Conservation (phyloP, 306 rosid genomes). For the Casuarina equisetifolia region DNA sequence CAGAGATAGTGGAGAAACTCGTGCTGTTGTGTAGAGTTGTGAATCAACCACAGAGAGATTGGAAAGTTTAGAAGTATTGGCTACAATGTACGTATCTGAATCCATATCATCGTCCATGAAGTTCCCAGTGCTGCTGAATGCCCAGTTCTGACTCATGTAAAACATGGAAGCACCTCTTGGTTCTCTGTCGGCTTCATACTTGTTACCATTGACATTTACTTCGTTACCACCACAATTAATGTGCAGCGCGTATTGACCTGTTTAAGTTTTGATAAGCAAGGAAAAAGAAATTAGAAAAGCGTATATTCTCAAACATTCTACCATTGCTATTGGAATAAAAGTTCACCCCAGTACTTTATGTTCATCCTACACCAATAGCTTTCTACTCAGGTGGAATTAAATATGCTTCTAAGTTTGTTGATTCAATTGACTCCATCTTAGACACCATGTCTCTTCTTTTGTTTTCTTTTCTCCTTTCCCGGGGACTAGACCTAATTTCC, state of each 20-base stretch:
- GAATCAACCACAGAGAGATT: conserved; percentile 42
- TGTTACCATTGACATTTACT: conserved; percentile 39
- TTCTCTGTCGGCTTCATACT: conserved; percentile 68
- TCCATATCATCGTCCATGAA: conserved; percentile 86
- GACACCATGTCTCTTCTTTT: background rate
- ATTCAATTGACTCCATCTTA: background rate
- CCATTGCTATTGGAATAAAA: background rate
- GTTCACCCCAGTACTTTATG: background rate
- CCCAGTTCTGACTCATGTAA: conserved; percentile 61
- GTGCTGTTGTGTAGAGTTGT: conserved; percentile 67
- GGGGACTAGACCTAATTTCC: background rate
- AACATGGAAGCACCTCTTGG: conserved; percentile 72
- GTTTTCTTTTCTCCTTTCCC: background rate
- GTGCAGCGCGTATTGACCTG: conserved; percentile 62
- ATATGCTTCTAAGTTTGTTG: background rate
- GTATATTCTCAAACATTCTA: conserved; percentile 9
- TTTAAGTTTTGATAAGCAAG: conserved; percentile 7
- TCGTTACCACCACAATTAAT: conserved; percentile 89
- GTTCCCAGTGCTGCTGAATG: conserved; percentile 87
- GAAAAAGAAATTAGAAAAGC: background rate
- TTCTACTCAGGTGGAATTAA: background rate
- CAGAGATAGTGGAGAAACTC: conserved; percentile 79
- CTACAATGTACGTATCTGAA: conserved; percentile 56
- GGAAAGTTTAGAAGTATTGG: conserved; percentile 63
- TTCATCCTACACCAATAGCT: background rate